Evolutionary conservation across 2,329 filamentous ascomycete genomes (phyloP), one percentile per base, ranked within the genome.

Genomic region (Anthostomella pinea): DNA sequence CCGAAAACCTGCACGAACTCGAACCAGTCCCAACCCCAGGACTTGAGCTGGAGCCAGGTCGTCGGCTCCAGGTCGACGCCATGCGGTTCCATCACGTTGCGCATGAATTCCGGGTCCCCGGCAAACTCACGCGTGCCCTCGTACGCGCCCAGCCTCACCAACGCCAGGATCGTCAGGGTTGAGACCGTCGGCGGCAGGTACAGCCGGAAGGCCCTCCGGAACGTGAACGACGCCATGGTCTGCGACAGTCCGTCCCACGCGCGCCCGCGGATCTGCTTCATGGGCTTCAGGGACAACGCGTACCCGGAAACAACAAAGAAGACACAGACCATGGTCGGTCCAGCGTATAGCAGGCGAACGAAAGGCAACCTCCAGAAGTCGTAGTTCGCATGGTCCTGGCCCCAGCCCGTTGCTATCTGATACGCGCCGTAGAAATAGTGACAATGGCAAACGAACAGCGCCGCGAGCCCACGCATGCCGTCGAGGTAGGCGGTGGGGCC

Each of bases 241-340:
- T 49, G 59, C 2, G 67, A 60, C 34, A 75, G 66, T 10, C 65
- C 66, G 21, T 63, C 50, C 28, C 56, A 57, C n/a, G 46, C 46
- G 23, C 60, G 57, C 36, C 47, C 59, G 27, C 67, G 66, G 16
- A 64, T 56, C 31, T 73, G 62, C 43, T 68, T 71, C n/a, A 77
- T 49, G 1, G 73, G 70, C 29, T 67, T 67, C 37, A 79, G 68
- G 19, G 70, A 73, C 9, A 83, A 64, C 3, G 76, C 79, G 56
- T 79, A 81, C 14, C 77, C 77, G 1, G 75, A 78, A 28, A 81
- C 74, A 50, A 80, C 70, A 52, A 80, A 81, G 64, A 82, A 82
- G 46, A 79, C 59, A 56, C 70, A 74, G 24, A 81, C 77, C 48
- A 75, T 75, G 0, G 74, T 69, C 3, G 72, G 73, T 1, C 75